These are phyloP conservation scores for Jatropha podagrica DNA, from an alignment of 441 rosid species.

Conservation along the genomic window DNA sequence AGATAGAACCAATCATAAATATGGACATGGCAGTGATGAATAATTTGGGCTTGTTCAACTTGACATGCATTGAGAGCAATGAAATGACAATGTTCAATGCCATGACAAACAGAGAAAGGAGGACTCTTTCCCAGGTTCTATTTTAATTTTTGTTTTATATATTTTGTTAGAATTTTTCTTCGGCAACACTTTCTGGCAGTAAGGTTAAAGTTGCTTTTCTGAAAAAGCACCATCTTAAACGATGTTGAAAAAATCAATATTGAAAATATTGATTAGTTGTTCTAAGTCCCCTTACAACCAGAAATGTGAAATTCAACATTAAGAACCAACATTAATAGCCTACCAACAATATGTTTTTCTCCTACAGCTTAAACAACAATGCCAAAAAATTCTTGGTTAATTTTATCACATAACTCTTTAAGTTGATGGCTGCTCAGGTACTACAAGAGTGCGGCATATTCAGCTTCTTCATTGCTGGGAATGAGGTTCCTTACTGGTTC, in stretches of 20 bases:
- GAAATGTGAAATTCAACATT: too few relatives aligned
- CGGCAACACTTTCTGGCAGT: too few relatives aligned
- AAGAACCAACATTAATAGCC: too few relatives aligned
- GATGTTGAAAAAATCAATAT: too few relatives aligned
- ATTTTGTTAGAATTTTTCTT: too few relatives aligned
- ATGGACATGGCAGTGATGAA: slow-evolving; percentile 15
- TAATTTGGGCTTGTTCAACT: slow-evolving; percentile 6
- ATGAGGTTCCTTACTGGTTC: slow-evolving; percentile 21
- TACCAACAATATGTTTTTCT: too few relatives aligned
- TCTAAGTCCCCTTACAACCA: too few relatives aligned
- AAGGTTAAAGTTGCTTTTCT: too few relatives aligned
- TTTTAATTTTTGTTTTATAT: neutral
- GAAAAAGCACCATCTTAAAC: too few relatives aligned
- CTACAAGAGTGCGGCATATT: slow-evolving; percentile 21
- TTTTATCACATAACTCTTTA: neutral
- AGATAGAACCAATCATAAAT: slow-evolving; percentile 13
- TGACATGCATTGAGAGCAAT: neutral
- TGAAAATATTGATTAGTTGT: too few relatives aligned
- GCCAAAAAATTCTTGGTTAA: neutral
- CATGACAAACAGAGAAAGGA: slow-evolving; percentile 16
- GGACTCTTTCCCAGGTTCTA: slow-evolving; percentile 24
- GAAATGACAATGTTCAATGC: slow-evolving; percentile 18
- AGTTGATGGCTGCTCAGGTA: slow-evolving; percentile 17
- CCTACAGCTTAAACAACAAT: too few relatives aligned
- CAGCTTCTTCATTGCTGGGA: slow-evolving; percentile 25